Base-by-base conservation (phyloP, 345 rosid species). In the Corchorus olitorius region DNA sequence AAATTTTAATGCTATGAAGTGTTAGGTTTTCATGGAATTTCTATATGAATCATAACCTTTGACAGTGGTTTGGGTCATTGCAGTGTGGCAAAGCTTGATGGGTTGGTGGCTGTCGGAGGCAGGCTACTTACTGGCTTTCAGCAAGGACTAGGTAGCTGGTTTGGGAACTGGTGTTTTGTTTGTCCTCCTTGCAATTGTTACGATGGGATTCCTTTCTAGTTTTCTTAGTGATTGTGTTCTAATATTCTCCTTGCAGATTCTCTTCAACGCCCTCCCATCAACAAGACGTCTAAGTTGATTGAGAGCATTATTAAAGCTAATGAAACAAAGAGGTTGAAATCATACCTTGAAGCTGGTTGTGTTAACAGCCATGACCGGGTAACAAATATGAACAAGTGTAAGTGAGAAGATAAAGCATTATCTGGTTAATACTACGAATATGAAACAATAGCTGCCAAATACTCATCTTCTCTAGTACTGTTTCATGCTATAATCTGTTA, bases 81-180 rank as follows among this genome's bases (percentile, higher is more conserved):
- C 63, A 93, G 95, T 83, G 79, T 86, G 45, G 61, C 94, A 58
- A 80, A 88, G 72, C 89, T 89, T 76, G 95, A 93, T 79, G 91
- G 91, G 73, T 79, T 87, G 69, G 89, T 74, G 22, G 68, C 71
- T 78, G 74, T 63, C 22, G 92, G 88, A 67, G 73, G 81, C 78
- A 81, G 52, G 75, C 85, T 82, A 27, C 90, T 93, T 79, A 22
- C n/a, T 22, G 83, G 83, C 72, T 87, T 82, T 84, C 91, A 88
- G 50, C 89, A 85, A 77, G 88, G 84, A 63, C 88, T 93, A 33
- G 82, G 95, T 88, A 75, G 14, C 85, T 81, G 50, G 10, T 77
- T 72, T 62, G 8, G 49, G 46, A n/a, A 0, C 27, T 8, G 12
- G 27, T 20, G 2, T 22, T 75, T 13, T 19, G 52, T 53, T 69